Conservation (phyloP, 768 basidiomycete species). For the Ramaria sp. region DNA sequence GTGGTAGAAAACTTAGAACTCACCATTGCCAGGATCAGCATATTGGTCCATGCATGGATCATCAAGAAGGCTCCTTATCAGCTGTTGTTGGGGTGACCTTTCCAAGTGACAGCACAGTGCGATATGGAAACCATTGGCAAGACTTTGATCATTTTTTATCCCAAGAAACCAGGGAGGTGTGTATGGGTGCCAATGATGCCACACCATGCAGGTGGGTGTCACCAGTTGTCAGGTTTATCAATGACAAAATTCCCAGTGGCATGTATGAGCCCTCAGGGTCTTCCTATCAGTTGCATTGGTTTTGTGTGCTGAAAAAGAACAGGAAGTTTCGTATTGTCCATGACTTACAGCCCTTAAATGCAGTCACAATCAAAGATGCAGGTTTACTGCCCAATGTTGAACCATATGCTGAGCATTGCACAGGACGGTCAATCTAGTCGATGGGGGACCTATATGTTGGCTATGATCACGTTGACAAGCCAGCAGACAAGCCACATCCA, state of each 20-base stretch:
- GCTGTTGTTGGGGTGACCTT: slow-evolving; percentile 10
- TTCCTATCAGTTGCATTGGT: slow-evolving; percentile 27
- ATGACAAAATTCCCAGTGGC: slow-evolving; percentile 24
- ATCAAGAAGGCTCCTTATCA: slow-evolving; percentile 11
- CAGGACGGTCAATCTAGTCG: slow-evolving; percentile 14
- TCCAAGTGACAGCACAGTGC: background rate
- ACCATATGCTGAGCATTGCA: slow-evolving; percentile 22
- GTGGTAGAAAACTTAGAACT: slow-evolving; percentile 9
- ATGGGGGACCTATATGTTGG: slow-evolving; percentile 16
- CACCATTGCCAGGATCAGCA: background rate
- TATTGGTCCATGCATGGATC: slow-evolving; percentile 10
- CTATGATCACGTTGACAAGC: slow-evolving; percentile 11
- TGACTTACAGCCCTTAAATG: slow-evolving; percentile 27
- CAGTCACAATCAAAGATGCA: slow-evolving; percentile 27
- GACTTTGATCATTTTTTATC: background rate
- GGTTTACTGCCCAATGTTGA: slow-evolving; percentile 23
- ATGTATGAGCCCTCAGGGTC: slow-evolving; percentile 27
- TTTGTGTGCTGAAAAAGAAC: slow-evolving; percentile 29
- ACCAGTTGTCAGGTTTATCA: slow-evolving; percentile 20
- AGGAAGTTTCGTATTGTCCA: slow-evolving; percentile 26
- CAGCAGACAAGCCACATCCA: too few relatives aligned
- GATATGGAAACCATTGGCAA: slow-evolving; percentile 1
- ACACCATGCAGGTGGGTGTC: background rate
- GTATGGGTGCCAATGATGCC: background rate
- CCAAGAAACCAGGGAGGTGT: background rate